Conservation (phyloP, 2,329 filamentous ascomycete genomes). For the Torrubiellomyces zombiae region DNA sequence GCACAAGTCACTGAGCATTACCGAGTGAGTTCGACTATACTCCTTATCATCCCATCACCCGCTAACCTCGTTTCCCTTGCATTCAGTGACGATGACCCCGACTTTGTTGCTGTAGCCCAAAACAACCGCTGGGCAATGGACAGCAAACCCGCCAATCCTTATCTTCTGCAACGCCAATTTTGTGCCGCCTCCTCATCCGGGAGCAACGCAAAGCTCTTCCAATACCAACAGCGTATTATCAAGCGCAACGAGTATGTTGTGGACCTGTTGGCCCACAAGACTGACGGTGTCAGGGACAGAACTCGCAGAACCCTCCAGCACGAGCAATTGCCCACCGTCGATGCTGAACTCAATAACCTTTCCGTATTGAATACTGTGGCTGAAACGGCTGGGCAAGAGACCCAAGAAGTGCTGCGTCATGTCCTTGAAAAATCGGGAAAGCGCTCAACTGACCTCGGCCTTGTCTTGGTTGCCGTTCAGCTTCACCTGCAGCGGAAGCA, state of each 20-base stretch:
- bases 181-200: conserved; percentile 34
- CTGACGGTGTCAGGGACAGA: conserved; percentile 37
- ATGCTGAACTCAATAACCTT: conserved; percentile 20
- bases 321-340: conserved; percentile 12
- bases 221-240: conserved; percentile 44
- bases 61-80: conserved; percentile 10
- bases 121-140: conserved; percentile 40
- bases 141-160: conserved; percentile 41
- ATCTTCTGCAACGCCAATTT: conserved; percentile 45
- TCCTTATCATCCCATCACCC: not conserved
- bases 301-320: conserved; percentile 24
- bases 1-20: conserved; percentile 41
- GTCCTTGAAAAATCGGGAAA: conserved; percentile 55
- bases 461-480: conserved; percentile 66
- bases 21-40: conserved; percentile 31
- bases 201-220: conserved; percentile 49
- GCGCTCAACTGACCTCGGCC: conserved; percentile 62
- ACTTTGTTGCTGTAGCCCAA: conserved; percentile 48
- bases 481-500: conserved; percentile 61
- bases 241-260: conserved; percentile 45
- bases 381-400: conserved; percentile 43
- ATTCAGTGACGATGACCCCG: conserved; percentile 45
- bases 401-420: conserved; percentile 51
- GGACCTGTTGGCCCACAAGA: conserved; percentile 52
- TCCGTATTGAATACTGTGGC: conserved; percentile 54